Evolutionary conservation across 306 rosid genomes (phyloP).

Genomic region (Castanea mollissima): DNA sequence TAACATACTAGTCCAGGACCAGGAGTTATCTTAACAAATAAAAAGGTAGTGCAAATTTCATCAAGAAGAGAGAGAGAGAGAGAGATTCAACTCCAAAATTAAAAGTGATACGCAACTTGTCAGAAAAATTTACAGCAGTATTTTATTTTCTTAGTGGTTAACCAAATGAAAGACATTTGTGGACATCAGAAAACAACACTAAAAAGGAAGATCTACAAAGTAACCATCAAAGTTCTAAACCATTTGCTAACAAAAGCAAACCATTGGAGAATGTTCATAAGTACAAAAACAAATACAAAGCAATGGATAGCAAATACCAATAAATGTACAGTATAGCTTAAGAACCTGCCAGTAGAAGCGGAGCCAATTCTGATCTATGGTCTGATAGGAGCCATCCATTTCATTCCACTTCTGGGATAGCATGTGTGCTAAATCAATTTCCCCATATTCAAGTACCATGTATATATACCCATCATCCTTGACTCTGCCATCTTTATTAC

Average conservation of each 20-base stretch:
- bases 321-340: constrained; percentile 11
- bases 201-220: neutral
- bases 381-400: constrained; percentile 54
- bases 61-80: neutral
- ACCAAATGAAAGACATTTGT: neutral
- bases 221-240: neutral
- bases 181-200: neutral
- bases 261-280: neutral
- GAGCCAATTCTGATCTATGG: constrained; percentile 88
- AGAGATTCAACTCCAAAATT: no score
- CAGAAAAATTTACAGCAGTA: neutral
- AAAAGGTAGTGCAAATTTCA: neutral
- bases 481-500: constrained; percentile 81
- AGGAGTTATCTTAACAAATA: neutral
- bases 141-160: neutral
- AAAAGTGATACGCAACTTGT: neutral
- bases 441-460: constrained; percentile 99
- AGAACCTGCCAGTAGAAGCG: constrained; percentile 97
- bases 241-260: neutral
- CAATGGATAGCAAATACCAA: neutral
- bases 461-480: constrained; percentile 88
- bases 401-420: constrained; percentile 96
- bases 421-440: constrained; percentile 99
- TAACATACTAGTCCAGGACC: neutral
- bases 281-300: constrained; percentile 3